Conservation (phyloP, 352 stramenopile species). For the Phytophthora sp. region DNA sequence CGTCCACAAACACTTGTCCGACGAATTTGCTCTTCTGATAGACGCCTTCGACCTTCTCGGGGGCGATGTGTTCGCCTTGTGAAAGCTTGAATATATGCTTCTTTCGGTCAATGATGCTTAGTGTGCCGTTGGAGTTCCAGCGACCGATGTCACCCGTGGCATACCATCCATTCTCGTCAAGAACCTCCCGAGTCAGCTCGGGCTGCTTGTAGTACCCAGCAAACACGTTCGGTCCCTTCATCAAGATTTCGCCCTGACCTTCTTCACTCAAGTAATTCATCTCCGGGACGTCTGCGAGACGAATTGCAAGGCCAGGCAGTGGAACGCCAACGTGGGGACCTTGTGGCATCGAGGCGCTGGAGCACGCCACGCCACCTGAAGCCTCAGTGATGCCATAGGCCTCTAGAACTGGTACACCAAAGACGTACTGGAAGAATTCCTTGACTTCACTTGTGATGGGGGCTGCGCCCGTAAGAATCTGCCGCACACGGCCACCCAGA, state of each 20-base stretch:
- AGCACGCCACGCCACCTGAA: slow-evolving; percentile 36
- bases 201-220: slow-evolving; percentile 94
- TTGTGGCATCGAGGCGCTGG: slow-evolving; percentile 29
- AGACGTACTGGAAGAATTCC: slow-evolving; percentile 94
- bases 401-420: slow-evolving; percentile 92
- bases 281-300: slow-evolving; percentile 93
- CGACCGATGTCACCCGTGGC: slow-evolving; percentile 95
- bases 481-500: slow-evolving; percentile 85
- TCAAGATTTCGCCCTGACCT: slow-evolving; percentile 71
- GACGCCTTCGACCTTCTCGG: slow-evolving; percentile 96
- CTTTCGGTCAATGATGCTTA: slow-evolving; percentile 89
- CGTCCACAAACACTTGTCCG: slow-evolving; percentile 93
- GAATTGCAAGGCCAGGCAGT: slow-evolving; percentile 81
- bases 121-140: slow-evolving; percentile 90
- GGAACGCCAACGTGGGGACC: slow-evolving; percentile 92
- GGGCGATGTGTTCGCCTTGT: slow-evolving; percentile 94
- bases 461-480: slow-evolving; percentile 94
- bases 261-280: slow-evolving; percentile 92
- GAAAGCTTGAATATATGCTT: slow-evolving; percentile 94
- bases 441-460: slow-evolving; percentile 92
- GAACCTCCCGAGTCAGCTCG: slow-evolving; percentile 86
- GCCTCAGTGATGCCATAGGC: slow-evolving; percentile 96
- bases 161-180: slow-evolving; percentile 94
- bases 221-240: slow-evolving; percentile 83
- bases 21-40: slow-evolving; percentile 91